phyloP scores from a whole-genome alignment of 176 grass and related monocot species.

The Avena atlantica region DNA sequence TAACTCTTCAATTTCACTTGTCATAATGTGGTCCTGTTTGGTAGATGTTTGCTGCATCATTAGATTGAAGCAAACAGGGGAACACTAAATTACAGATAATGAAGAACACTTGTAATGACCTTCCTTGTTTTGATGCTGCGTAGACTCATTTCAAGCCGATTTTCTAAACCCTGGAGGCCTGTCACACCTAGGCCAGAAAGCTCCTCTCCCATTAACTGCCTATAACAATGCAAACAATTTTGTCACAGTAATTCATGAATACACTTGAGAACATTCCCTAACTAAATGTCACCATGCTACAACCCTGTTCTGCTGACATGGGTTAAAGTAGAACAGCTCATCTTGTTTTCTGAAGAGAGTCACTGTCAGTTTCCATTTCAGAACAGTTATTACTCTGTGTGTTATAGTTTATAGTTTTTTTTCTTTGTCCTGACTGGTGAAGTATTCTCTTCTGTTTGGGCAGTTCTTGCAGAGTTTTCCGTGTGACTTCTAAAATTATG shows the following conservation, averaged over 20 bases:
- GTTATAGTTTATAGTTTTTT: background rate
- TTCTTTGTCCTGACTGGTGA: background rate
- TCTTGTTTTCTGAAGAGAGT: conserved; percentile 14
- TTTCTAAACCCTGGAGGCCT: conserved; percentile 70
- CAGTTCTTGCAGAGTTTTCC: background rate
- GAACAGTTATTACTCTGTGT: background rate
- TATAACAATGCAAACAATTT: conserved; percentile 41
- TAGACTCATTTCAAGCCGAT: conserved; percentile 61
- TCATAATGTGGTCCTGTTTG: conserved; percentile 66
- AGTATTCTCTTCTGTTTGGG: background rate
- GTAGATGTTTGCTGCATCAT: conserved; percentile 25
- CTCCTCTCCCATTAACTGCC: conserved; percentile 80
- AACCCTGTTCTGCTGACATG: background rate
- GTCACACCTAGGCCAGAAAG: conserved; percentile 62
- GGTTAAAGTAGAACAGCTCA: background rate
- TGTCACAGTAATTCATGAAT: background rate
- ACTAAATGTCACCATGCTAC: background rate
- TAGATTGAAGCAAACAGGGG: conserved; percentile 23
- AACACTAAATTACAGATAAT: background rate
- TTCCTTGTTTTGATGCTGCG: conserved; percentile 64
- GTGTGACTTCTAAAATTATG: background rate
- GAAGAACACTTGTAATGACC: conserved; percentile 43
- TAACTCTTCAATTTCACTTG: conserved; percentile 62
- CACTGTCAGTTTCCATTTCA: background rate
- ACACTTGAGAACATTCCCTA: background rate